A percentile compares a stretch with the other conserved stretches of the same genome.
These are phyloP conservation scores for Pascua guehoae DNA, from an alignment of 1,284 basidiomycete genomes.

Conservation along the genomic window DNA sequence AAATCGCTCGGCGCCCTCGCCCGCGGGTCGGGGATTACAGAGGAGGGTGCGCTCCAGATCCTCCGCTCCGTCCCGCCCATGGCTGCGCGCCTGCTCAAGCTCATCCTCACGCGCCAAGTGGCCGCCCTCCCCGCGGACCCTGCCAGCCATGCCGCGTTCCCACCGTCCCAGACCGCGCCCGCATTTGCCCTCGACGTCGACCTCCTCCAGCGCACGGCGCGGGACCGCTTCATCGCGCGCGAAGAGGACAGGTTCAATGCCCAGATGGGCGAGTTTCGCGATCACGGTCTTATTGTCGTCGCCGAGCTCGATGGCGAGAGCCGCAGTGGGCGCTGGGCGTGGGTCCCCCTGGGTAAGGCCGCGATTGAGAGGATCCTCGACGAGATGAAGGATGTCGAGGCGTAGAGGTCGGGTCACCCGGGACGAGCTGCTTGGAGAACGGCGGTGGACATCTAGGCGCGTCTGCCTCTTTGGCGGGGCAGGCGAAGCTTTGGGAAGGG, in stretches of 20 bases:
- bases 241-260: conserved; percentile 78
- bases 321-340: conserved; percentile 55
- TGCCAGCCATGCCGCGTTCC: conserved; percentile 20
- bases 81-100: conserved; percentile 70
- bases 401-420: conserved; percentile 2
- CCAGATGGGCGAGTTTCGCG: conserved; percentile 79
- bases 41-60: conserved; percentile 77
- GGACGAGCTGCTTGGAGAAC: no score
- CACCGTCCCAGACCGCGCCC: conserved; percentile 28
- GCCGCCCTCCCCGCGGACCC: conserved; percentile 54
- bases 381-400: conserved; percentile 32
- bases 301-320: conserved; percentile 47
- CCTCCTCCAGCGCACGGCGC: conserved; percentile 39
- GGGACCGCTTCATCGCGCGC: conserved; percentile 76
- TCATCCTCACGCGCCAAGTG: conserved; percentile 65
- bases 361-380: conserved; percentile 47
- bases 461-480: no score
- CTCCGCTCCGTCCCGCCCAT: conserved; percentile 80
- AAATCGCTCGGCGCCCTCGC: conserved; percentile 15
- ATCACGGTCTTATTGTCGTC: conserved; percentile 73
- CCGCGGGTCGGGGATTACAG: conserved; percentile 57
- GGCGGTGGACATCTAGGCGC: no score
- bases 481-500: no score
- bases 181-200: conserved; percentile 45
- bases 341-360: conserved; percentile 77